These are phyloP conservation scores for Eucalyptus brandiana DNA, from an alignment of 345 rosid species.

Conservation along the genomic window DNA sequence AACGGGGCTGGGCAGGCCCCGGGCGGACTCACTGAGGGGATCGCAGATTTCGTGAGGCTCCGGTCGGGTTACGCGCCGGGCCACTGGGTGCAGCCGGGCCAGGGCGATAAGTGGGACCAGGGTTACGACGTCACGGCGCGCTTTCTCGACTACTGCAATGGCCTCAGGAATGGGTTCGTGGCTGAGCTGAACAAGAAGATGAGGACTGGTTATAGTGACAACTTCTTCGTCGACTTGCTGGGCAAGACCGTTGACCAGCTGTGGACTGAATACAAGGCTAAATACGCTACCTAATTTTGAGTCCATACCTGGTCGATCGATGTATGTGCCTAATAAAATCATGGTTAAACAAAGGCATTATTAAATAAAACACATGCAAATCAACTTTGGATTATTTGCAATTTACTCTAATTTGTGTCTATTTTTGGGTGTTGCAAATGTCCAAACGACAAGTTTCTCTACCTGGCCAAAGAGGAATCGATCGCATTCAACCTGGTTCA, in stretches of 20 bases:
- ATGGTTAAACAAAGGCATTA: neutral
- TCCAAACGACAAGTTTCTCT: neutral
- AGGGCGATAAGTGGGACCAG: slow-evolving; percentile 61
- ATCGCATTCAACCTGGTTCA: neutral
- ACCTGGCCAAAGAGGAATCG: neutral
- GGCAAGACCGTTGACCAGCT: slow-evolving; percentile 54
- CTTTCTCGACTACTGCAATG: slow-evolving; percentile 59
- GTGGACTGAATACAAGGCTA: slow-evolving; percentile 65
- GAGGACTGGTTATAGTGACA: slow-evolving; percentile 30
- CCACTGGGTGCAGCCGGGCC: slow-evolving; percentile 56
- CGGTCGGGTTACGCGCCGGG: slow-evolving; percentile 38
- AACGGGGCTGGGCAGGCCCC: slow-evolving; percentile 37
- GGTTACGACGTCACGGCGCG: slow-evolving; percentile 68
- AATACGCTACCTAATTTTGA: slow-evolving; percentile 3
- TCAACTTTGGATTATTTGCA: neutral
- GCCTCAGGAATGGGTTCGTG: slow-evolving; percentile 45
- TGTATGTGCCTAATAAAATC: neutral
- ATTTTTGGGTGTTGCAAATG: neutral
- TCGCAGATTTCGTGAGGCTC: slow-evolving; percentile 62
- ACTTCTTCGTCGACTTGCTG: slow-evolving; percentile 39
- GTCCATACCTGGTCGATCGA: neutral
- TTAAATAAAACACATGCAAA: neutral
- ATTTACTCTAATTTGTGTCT: neutral
- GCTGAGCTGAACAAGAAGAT: slow-evolving; percentile 62
- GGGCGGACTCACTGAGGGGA: slow-evolving; percentile 44